phyloP scores from a whole-genome alignment of 257 asterid species.

The Nicotiana obtusifolia region DNA sequence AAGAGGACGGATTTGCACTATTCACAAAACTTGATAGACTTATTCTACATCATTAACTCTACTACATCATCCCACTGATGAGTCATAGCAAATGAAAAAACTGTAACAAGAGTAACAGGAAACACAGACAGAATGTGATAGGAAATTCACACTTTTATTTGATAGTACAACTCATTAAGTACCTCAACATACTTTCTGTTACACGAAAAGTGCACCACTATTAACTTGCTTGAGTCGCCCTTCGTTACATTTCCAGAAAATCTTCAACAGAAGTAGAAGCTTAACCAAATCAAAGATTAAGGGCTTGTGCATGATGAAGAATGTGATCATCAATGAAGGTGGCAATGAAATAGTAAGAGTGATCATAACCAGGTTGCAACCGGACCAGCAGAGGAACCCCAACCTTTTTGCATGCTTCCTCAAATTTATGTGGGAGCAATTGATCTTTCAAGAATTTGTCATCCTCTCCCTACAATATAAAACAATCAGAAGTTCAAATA shows the following conservation, averaged over 20 bases:
- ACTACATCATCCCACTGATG: too few relatives aligned
- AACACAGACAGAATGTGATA: background rate
- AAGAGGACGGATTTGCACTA: too few relatives aligned
- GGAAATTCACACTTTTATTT: background rate
- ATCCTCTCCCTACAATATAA: slow-evolving; percentile 59
- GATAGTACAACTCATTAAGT: background rate
- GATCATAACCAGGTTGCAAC: slow-evolving; percentile 89
- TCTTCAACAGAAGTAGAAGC: background rate
- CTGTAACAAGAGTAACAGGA: too few relatives aligned
- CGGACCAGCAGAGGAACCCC: slow-evolving; percentile 61
- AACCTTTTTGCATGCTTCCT: slow-evolving; percentile 65
- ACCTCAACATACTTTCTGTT: background rate
- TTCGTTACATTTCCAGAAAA: background rate
- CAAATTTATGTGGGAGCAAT: slow-evolving; percentile 64
- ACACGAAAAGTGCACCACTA: too few relatives aligned
- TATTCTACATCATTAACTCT: too few relatives aligned
- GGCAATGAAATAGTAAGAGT: slow-evolving; percentile 76
- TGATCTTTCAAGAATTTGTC: slow-evolving; percentile 74
- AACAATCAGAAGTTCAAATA: background rate
- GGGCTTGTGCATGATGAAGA: slow-evolving; percentile 87
- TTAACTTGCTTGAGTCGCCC: background rate
- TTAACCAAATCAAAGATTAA: slow-evolving; percentile 30
- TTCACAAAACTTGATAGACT: too few relatives aligned
- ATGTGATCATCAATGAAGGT: slow-evolving; percentile 87
- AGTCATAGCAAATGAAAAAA: too few relatives aligned